Evolutionary conservation across 129 eudicot species (phyloP), one percentile per base, ranked within the genome.

Genomic region (Helianthus tuberosus): DNA sequence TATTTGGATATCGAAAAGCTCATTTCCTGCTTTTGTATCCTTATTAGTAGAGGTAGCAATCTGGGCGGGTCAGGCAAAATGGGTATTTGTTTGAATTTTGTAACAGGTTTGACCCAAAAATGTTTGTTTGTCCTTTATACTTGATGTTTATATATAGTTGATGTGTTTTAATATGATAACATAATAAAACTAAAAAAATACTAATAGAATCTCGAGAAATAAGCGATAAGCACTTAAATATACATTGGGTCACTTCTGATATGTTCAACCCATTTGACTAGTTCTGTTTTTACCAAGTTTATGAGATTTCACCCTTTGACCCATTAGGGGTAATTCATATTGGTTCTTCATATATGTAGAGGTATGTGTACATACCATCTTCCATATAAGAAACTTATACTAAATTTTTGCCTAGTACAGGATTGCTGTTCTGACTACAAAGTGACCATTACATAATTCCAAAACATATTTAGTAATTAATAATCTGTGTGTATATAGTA

Each of bases 1-100:
- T 11, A 63, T 7, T 35, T 71, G 29, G 65, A 53, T 8, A 54
- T 38, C 41, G 7, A 38, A 71, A 71, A 43, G 63, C 57, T 43
- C 38, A 23, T 38, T 43, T 71, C 23, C 66, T 38, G 54, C 75
- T 41, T 53, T 23, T 57, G 27, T 12, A 72, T 17, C 41, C 25
- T 41, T 72, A 10, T 8, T 23, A 72, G 43, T 60, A 27, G 20
- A 60, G 8, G 15, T 11, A 60, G 17, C 44, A 60, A 12, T 29
- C 66, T 5, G 20, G 44, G 39, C 14, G 39, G 64, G 64, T 25
- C 8, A 2, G 64, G 39, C 64, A 58, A 11, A n/a, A 25, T 5
- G 43, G 35, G 44, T 13, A 60, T 13, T 60, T 39, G 66, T 60
- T 60, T 29, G 44, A 60, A 60, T 29, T 13, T 29, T 20, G 36